phyloP scores from a whole-genome alignment of 768 basidiomycete species.

The Amanita brunnescens region DNA sequence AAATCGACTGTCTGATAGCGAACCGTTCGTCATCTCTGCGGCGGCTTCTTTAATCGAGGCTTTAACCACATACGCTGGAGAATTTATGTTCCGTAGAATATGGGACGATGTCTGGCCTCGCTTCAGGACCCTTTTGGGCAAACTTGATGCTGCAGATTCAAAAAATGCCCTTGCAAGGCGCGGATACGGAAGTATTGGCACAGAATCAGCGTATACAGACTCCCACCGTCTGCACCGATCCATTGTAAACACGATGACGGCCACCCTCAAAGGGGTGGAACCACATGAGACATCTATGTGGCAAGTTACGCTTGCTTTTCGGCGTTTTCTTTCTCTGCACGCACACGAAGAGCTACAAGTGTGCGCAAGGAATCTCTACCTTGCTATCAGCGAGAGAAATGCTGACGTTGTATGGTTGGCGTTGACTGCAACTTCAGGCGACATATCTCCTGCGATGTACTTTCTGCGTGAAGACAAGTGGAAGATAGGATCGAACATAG shows the following conservation, averaged over 20 bases:
- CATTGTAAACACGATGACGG: constrained; percentile 64
- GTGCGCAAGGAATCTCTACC: constrained; percentile 57
- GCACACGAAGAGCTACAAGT: constrained; percentile 70
- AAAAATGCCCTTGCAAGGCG: constrained; percentile 59
- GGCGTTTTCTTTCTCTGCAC: constrained; percentile 63
- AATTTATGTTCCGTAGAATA: constrained; percentile 77
- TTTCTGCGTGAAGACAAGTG: constrained; percentile 53
- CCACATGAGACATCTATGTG: constrained; percentile 65
- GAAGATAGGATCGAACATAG: constrained; percentile 46
- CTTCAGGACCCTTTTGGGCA: constrained; percentile 51
- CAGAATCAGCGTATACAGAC: constrained; percentile 68
- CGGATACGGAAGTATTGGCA: constrained; percentile 40
- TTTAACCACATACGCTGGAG: constrained; percentile 62
- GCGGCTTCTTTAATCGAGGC: constrained; percentile 68
- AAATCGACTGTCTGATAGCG: constrained; percentile 66
- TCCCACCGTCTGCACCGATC: constrained; percentile 78
- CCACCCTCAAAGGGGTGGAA: constrained; percentile 57
- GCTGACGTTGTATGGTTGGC: constrained; percentile 82
- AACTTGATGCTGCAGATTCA: constrained; percentile 55
- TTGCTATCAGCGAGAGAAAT: constrained; percentile 50
- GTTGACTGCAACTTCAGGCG: constrained; percentile 45
- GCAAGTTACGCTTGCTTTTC: constrained; percentile 70
- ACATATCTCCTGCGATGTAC: constrained; percentile 28
- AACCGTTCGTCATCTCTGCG: constrained; percentile 73
- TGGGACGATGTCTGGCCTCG: constrained; percentile 95